Evolutionary conservation across 1,139 yeast species (phyloP).

Genomic region (Chernovozyma aurita): DNA sequence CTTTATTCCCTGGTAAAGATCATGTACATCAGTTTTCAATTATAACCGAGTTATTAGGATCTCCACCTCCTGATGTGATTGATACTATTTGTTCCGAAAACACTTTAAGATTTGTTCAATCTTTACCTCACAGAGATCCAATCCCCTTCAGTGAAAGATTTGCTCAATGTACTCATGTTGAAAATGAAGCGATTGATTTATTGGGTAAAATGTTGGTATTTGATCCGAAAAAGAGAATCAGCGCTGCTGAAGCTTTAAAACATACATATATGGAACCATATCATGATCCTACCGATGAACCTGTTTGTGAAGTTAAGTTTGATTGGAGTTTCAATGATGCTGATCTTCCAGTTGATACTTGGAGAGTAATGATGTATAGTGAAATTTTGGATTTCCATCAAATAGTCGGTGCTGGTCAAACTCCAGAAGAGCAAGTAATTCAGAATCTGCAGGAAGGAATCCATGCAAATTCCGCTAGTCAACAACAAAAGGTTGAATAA

Average conservation of each 20-base stretch:
- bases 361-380: conserved; percentile 99
- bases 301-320: conserved; percentile 85
- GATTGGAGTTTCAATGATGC: conserved; percentile 99
- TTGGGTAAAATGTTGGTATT: conserved; percentile 87
- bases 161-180: conserved; percentile 62
- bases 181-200: conserved; percentile 88
- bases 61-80: conserved; percentile 94
- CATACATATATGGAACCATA: conserved; percentile 96
- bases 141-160: conserved; percentile 83
- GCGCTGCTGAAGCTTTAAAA: conserved; percentile 83
- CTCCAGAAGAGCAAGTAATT: conserved; percentile 24
- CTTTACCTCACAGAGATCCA: conserved; percentile 89
- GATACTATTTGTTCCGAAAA: conserved; percentile 95
- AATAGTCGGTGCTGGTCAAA: conserved; percentile 36
- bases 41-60: conserved; percentile 91
- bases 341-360: conserved; percentile 93
- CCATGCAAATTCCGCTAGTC: conserved; percentile 18
- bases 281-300: conserved; percentile 98
- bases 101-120: conserved; percentile 88
- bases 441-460: conserved; percentile 30
- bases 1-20: conserved; percentile 96
- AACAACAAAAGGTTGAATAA: conserved; percentile 20
- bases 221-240: conserved; percentile 90
- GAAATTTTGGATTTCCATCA: conserved; percentile 95
- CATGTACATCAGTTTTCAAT: conserved; percentile 97